Percentiles rank a stretch among this genome's conserved stretches.
Evolutionary conservation across 2,329 filamentous ascomycete genomes (phyloP).

Genomic region (Nannizziopsis arthrosporioides): DNA sequence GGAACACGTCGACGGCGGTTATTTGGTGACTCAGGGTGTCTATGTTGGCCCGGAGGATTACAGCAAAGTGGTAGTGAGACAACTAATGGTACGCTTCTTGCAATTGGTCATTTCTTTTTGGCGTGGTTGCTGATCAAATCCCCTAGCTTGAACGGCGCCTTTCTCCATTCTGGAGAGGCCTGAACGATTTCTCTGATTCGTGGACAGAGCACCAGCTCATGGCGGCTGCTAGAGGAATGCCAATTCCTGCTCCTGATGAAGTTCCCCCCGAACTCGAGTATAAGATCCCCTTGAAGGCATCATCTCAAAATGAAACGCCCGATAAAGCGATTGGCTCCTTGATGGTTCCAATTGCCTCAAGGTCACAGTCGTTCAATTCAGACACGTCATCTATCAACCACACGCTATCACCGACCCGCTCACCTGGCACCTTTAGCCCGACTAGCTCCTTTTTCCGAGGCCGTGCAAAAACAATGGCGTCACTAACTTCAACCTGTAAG

Average conservation of each 20-base stretch:
- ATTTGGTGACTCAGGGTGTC: conserved; percentile 82
- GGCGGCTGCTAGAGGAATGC: conserved; percentile 71
- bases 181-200: conserved; percentile 74
- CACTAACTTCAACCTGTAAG: conserved; percentile 63
- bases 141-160: conserved; percentile 79
- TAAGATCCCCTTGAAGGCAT: conserved; percentile 39
- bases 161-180: conserved; percentile 88
- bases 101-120: neutral
- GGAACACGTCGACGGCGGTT: conserved; percentile 89
- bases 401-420: conserved; percentile 25
- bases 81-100: conserved; percentile 60
- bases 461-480: conserved; percentile 78
- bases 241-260: conserved; percentile 73
- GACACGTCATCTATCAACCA: conserved; percentile 57
- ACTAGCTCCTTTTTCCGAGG: conserved; percentile 55
- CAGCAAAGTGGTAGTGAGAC: conserved; percentile 74
- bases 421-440: conserved; percentile 41
- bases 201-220: conserved; percentile 97
- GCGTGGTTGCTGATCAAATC: neutral
- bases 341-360: conserved; percentile 65
- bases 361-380: conserved; percentile 68
- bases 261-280: conserved; percentile 57
- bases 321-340: conserved; percentile 56
- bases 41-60: conserved; percentile 92
- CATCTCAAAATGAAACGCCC: conserved; percentile 39